Evolutionary conservation across 208 protist genomes (phyloP).

Genomic region (Acanthamoeba sp.): DNA sequence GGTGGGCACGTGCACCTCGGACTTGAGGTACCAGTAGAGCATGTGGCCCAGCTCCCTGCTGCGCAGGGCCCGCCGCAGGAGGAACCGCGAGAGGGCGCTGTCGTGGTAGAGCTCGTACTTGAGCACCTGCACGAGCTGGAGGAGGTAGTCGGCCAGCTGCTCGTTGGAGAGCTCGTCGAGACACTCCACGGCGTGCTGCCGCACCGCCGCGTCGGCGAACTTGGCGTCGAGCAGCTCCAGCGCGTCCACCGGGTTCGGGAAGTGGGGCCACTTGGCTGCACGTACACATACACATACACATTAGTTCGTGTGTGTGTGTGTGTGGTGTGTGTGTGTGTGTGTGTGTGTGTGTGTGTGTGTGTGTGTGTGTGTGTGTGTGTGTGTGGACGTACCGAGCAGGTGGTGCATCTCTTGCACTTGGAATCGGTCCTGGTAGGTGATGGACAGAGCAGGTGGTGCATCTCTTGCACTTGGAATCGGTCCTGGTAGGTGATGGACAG

Average conservation of each 20-base stretch:
- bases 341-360: background rate
- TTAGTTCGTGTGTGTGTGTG: too few relatives aligned
- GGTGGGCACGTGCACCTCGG: slow-evolving; percentile 82
- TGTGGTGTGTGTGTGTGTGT: too few relatives aligned
- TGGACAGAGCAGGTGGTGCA: slow-evolving; percentile 76
- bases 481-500: slow-evolving; percentile 78
- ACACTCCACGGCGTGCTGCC: slow-evolving; percentile 83
- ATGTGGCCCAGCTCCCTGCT: slow-evolving; percentile 74
- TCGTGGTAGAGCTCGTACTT: slow-evolving; percentile 94
- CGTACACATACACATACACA: too few relatives aligned
- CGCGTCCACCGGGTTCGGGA: slow-evolving; percentile 79
- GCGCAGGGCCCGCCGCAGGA: slow-evolving; percentile 89
- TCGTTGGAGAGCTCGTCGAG: slow-evolving; percentile 84
- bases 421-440: slow-evolving; percentile 74
- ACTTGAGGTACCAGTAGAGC: slow-evolving; percentile 46
- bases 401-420: slow-evolving; percentile 80
- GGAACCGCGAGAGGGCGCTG: slow-evolving; percentile 88
- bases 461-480: slow-evolving; percentile 75
- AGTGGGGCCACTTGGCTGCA: slow-evolving; percentile 59
- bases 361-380: background rate
- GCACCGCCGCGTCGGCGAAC: slow-evolving; percentile 84
- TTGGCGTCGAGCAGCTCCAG: slow-evolving; percentile 90
- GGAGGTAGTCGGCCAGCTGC: slow-evolving; percentile 84
- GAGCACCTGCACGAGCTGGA: slow-evolving; percentile 89
- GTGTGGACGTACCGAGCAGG: slow-evolving; percentile 10